Percentiles rank a stretch among this genome's conserved stretches.
phyloP scores from a whole-genome alignment of 208 protist genomes.

The Novymonas esmeraldas region DNA sequence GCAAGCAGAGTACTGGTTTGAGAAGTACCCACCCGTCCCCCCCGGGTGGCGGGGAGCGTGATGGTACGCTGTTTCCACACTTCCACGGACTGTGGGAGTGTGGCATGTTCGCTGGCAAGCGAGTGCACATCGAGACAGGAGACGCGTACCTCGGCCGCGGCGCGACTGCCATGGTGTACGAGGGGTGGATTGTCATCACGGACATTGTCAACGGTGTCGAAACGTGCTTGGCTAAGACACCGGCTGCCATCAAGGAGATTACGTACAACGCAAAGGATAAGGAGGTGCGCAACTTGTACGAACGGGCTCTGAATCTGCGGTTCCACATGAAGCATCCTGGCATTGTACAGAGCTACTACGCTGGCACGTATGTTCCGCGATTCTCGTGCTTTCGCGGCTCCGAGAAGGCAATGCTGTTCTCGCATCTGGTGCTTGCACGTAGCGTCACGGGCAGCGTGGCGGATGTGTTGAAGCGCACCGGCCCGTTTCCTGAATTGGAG shows the following conservation, averaged over 20 bases:
- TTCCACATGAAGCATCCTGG: conserved; percentile 21
- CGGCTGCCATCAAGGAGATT: conserved; percentile 28
- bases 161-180: conserved; percentile 16
- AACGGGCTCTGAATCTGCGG: conserved; percentile 16
- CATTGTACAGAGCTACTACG: conserved; percentile 21
- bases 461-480: conserved; percentile 32
- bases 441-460: conserved; percentile 28
- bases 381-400: background rate
- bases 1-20: background rate
- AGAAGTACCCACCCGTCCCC: background rate
- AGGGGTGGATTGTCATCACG: conserved; percentile 18
- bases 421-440: conserved; percentile 17
- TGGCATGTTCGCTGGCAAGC: conserved; percentile 26
- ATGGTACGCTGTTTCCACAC: conserved; percentile 10
- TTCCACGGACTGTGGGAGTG: conserved; percentile 27
- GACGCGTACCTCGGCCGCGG: conserved; percentile 22
- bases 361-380: conserved; percentile 13
- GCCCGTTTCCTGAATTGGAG: conserved; percentile 19
- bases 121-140: conserved; percentile 17
- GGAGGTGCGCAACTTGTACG: conserved; percentile 11
- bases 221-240: conserved; percentile 9
- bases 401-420: conserved; percentile 9
- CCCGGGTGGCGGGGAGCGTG: background rate
- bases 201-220: conserved; percentile 15
- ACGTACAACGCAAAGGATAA: conserved; percentile 20